Evolutionary conservation across 2,329 filamentous ascomycete species (phyloP).

Genomic region (Aspergillus transmontanensis): DNA sequence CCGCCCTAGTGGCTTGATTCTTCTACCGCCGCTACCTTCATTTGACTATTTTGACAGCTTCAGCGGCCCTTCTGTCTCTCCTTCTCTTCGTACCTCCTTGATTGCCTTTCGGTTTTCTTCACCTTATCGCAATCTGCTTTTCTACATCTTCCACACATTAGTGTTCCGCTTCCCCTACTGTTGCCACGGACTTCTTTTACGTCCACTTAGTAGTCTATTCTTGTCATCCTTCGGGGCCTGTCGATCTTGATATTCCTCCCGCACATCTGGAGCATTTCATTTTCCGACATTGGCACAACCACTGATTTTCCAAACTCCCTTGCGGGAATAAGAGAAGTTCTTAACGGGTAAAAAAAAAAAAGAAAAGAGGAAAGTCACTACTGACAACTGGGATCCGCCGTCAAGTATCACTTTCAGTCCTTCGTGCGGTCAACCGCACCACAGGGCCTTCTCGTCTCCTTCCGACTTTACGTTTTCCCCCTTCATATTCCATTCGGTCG

Average conservation of each 20-base stretch:
- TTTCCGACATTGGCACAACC: slow-evolving; percentile 15
- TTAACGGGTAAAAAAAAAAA: slow-evolving; percentile 9
- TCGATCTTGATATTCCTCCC: slow-evolving; percentile 24
- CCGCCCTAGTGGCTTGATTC: slow-evolving; percentile 34
- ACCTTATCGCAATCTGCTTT: slow-evolving; percentile 15
- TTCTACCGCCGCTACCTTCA: slow-evolving; percentile 25
- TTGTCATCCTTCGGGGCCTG: slow-evolving; percentile 16
- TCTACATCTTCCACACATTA: slow-evolving; percentile 12
- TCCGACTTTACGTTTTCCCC: slow-evolving; percentile 12
- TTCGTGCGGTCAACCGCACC: slow-evolving; percentile 6
- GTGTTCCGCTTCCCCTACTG: slow-evolving; percentile 5
- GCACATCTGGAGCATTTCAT: slow-evolving; percentile 12
- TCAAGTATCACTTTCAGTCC: slow-evolving; percentile 2
- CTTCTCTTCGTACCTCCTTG: slow-evolving; percentile 10
- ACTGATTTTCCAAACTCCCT: slow-evolving; percentile 20
- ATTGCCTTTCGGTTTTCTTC: slow-evolving; percentile 7
- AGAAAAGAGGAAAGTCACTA: slow-evolving; percentile 12
- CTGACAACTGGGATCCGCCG: background rate
- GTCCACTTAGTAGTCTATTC: slow-evolving; percentile 12
- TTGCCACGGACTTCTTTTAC: slow-evolving; percentile 6
- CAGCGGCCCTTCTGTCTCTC: slow-evolving; percentile 15
- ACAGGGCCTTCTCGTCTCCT: slow-evolving; percentile 13
- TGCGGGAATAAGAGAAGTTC: slow-evolving; percentile 17
- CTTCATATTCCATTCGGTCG: slow-evolving; percentile 24
- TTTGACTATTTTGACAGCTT: slow-evolving; percentile 21